A percentile compares a stretch with the other conserved stretches of the same genome.
Evolutionary conservation across 179 eudicot genomes (phyloP).

Genomic region (Patellifolia procumbens): DNA sequence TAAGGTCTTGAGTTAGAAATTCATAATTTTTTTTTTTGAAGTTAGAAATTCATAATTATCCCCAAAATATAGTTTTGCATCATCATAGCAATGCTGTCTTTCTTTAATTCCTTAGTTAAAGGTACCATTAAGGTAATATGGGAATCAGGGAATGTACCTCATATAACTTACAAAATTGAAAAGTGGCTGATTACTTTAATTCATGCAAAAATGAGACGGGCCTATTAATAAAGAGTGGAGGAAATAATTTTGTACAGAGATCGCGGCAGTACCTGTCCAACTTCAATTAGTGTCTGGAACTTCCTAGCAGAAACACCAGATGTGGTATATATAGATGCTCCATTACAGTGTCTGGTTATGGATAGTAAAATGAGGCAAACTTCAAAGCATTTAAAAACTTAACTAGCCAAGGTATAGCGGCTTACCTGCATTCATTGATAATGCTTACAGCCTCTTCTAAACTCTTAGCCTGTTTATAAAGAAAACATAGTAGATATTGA

Average conservation of each 20-base stretch:
- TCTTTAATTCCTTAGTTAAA: background rate
- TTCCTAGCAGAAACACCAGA: slow-evolving; percentile 83
- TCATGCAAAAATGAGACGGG: background rate
- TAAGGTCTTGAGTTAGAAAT: too few relatives aligned
- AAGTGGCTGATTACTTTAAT: background rate
- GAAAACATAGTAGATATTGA: background rate
- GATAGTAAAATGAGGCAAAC: slow-evolving; percentile 2
- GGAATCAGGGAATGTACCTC: background rate
- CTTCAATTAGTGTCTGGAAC: slow-evolving; percentile 75
- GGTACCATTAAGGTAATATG: too few relatives aligned
- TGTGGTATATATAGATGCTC: slow-evolving; percentile 79
- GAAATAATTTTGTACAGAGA: background rate
- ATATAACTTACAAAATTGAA: background rate
- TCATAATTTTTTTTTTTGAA: too few relatives aligned
- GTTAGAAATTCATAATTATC: too few relatives aligned
- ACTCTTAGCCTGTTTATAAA: slow-evolving; percentile 56
- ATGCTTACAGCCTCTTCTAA: slow-evolving; percentile 82
- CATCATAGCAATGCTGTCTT: background rate
- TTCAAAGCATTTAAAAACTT: background rate
- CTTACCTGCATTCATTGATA: slow-evolving; percentile 74
- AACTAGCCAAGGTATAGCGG: background rate
- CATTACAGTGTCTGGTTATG: slow-evolving; percentile 68
- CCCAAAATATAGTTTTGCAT: too few relatives aligned
- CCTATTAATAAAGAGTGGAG: background rate
- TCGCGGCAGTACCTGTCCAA: slow-evolving; percentile 65